These are phyloP conservation scores for Triangularia setosa DNA, from an alignment of 2,329 filamentous ascomycete genomes.

Conservation along the genomic window DNA sequence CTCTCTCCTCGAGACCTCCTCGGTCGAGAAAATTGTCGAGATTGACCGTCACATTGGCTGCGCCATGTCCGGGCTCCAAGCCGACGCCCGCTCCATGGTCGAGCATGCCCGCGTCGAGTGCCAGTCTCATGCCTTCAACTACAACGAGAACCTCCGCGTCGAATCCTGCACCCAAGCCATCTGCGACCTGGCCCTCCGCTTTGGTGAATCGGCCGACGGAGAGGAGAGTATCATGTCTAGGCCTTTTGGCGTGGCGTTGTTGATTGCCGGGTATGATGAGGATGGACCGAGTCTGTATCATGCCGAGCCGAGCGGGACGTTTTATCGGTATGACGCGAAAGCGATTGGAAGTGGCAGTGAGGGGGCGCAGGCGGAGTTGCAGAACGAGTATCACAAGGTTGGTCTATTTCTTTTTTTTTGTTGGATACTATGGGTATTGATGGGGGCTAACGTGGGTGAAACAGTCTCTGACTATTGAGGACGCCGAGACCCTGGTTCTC, in stretches of 20 bases:
- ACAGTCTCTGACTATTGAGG: conserved; percentile 80
- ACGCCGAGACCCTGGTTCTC: conserved; percentile 90
- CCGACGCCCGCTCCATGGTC: conserved; percentile 94
- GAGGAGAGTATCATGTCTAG: conserved; percentile 98
- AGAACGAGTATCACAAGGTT: conserved; percentile 97
- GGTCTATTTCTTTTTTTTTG: conserved; percentile 12
- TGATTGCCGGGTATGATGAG: conserved; percentile 97
- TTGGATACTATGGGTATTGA: background rate
- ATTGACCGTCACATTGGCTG: conserved; percentile 98
- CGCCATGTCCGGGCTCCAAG: conserved; percentile 97
- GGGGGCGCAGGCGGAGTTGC: conserved; percentile 93
- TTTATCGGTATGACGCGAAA: conserved; percentile 98
- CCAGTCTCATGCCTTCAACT: conserved; percentile 97
- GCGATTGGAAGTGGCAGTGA: conserved; percentile 97
- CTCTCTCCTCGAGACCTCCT: conserved; percentile 93
- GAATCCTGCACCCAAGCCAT: conserved; percentile 99
- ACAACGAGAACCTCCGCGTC: conserved; percentile 88
- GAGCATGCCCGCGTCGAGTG: conserved; percentile 97
- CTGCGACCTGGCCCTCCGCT: conserved; percentile 92
- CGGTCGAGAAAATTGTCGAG: conserved; percentile 99
- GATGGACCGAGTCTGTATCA: conserved; percentile 97
- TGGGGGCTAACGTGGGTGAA: background rate
- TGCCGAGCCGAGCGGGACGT: conserved; percentile 94
- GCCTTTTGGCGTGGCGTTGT: conserved; percentile 91
- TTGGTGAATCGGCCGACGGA: conserved; percentile 94